phyloP scores from a whole-genome alignment of 495 filamentous ascomycete genomes.

The Margaritispora aquatica region DNA sequence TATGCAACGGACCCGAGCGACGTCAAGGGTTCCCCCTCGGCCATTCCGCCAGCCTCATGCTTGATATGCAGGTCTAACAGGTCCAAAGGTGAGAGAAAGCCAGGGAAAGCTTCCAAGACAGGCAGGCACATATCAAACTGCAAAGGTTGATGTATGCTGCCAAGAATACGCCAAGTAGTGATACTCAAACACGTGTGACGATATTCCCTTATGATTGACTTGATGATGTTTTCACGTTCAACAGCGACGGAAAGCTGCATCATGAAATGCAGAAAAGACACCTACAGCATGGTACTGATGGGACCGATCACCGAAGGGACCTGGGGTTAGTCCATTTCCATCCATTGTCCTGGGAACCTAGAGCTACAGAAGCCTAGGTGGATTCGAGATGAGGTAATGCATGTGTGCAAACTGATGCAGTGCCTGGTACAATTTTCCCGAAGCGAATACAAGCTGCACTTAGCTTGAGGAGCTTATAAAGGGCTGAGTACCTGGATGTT shows the following conservation, averaged over 20 bases:
- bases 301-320: too few relatives aligned
- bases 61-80: background rate
- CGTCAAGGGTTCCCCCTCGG: background rate
- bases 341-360: background rate
- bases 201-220: background rate
- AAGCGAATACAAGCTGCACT: background rate
- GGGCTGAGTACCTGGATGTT: background rate
- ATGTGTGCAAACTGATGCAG: too few relatives aligned
- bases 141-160: background rate
- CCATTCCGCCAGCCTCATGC: slow-evolving; percentile 1
- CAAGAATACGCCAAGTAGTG: background rate
- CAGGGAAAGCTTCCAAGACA: background rate
- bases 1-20: background rate
- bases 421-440: background rate
- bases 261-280: too few relatives aligned
- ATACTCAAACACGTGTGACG: background rate
- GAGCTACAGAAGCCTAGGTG: background rate
- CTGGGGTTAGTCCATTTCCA: background rate
- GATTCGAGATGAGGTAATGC: too few relatives aligned
- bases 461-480: background rate
- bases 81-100: background rate
- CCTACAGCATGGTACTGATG: background rate
- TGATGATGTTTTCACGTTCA: too few relatives aligned
- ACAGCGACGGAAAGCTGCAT: background rate
- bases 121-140: background rate